Conservation (phyloP, 2,329 filamentous ascomycete genomes). For the Cladosporium halotolerans region DNA sequence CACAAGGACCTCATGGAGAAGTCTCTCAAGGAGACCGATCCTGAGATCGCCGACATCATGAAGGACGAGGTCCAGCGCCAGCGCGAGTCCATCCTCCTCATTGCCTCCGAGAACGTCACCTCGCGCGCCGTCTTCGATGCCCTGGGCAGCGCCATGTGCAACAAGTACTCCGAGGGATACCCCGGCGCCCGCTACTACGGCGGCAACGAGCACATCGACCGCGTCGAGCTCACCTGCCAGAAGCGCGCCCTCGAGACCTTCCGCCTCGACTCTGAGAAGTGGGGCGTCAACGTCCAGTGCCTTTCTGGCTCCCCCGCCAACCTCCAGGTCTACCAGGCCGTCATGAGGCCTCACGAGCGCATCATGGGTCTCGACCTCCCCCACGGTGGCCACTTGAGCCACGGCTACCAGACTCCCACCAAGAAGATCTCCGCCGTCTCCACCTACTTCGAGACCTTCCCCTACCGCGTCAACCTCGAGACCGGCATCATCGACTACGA, state of each 20-base stretch:
- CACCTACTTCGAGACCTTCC: conserved; percentile 98
- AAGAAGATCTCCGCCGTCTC: conserved; percentile 85
- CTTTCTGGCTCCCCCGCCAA: conserved; percentile 74
- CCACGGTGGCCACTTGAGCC: conserved; percentile 90
- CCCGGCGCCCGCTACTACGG: conserved; percentile 98
- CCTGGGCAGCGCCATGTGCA: conserved; percentile 80
- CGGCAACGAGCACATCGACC: conserved; percentile 97
- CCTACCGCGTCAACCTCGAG: conserved; percentile 81
- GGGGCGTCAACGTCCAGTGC: conserved; percentile 98
- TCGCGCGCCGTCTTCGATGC: conserved; percentile 97
- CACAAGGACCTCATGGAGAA: conserved; percentile 86
- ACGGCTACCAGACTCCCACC: conserved; percentile 92
- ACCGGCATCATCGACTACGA: conserved; percentile 98
- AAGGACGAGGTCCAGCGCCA: conserved; percentile 93
- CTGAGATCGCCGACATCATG: conserved; percentile 96
- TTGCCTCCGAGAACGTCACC: conserved; percentile 98
- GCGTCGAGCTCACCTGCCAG: conserved; percentile 93
- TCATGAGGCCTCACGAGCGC: conserved; percentile 87
- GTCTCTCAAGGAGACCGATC: conserved; percentile 82
- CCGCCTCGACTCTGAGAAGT: conserved; percentile 76
- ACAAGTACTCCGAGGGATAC: conserved; percentile 99
- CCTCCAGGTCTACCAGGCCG: conserved; percentile 80
- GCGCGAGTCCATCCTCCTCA: conserved; percentile 96
- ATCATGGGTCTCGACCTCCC: conserved; percentile 96
- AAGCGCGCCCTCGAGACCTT: conserved; percentile 87